Conservation (phyloP, 2,329 filamentous ascomycete species). For the Ascochyta koolunga region DNA sequence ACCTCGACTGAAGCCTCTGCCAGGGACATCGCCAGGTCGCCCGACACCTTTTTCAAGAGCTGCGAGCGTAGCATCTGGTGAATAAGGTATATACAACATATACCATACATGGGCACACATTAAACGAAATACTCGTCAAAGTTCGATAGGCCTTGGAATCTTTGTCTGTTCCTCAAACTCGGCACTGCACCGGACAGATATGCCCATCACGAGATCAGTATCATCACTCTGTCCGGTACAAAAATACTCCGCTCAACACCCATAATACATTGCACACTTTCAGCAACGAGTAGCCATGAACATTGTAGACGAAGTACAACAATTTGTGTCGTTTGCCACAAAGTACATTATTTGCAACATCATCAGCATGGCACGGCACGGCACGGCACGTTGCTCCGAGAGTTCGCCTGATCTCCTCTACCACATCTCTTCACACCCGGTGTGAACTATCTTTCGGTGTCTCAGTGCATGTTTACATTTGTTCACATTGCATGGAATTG, state of each 20-base stretch:
- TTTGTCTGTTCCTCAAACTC: neutral
- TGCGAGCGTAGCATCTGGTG: neutral
- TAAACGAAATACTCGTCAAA: neutral
- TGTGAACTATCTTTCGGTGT: slow-evolving; percentile 30
- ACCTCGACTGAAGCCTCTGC: neutral
- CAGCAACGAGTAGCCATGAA: neutral
- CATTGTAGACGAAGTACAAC: slow-evolving; percentile 8
- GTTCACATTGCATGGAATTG: slow-evolving; percentile 40
- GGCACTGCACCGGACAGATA: neutral
- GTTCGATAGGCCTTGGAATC: neutral
- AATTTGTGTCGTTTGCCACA: neutral
- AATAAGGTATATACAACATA: neutral
- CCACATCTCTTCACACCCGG: neutral
- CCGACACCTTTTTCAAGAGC: neutral
- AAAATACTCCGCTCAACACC: slow-evolving; percentile 1
- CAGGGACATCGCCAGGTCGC: neutral
- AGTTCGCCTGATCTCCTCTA: slow-evolving; percentile 1
- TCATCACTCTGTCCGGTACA: neutral
- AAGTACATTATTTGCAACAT: slow-evolving; percentile 3
- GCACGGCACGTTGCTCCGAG: slow-evolving; percentile 5
- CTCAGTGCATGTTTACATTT: slow-evolving; percentile 29
- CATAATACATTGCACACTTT: neutral
- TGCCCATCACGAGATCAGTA: neutral
- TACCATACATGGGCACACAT: neutral
- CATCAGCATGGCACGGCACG: slow-evolving; percentile 2